Conservation (phyloP, 345 rosid species). For the Brassica nigra region DNA sequence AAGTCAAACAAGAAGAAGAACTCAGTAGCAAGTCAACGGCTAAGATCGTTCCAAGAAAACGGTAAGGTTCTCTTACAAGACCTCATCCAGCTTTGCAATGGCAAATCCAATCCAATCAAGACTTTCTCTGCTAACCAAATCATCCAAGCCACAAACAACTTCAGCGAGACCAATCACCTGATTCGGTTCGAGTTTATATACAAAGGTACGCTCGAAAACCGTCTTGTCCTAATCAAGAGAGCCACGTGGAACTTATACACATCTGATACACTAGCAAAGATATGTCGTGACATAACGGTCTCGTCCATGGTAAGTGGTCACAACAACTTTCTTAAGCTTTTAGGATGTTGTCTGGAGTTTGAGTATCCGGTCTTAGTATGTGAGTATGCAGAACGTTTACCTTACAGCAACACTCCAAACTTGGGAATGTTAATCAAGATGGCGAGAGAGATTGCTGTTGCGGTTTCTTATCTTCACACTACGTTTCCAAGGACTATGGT, state of each 20-base stretch:
- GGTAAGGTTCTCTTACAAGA: conserved; percentile 31
- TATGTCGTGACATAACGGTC: conserved; percentile 32
- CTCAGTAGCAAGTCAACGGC: conserved; percentile 28
- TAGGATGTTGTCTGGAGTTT: conserved; percentile 38
- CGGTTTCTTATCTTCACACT: conserved; percentile 36
- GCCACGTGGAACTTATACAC: conserved; percentile 8
- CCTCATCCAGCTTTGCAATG: conserved; percentile 36
- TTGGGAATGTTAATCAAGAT: conserved; percentile 13
- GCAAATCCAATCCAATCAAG: conserved; percentile 34
- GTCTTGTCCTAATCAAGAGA: conserved; percentile 37
- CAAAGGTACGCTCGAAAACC: conserved; percentile 32
- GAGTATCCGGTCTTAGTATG: conserved; percentile 36
- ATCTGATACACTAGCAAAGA: conserved; percentile 29
- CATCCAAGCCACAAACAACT: conserved; percentile 30
- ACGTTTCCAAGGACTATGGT: conserved; percentile 31
- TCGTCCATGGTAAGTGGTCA: conserved; percentile 41
- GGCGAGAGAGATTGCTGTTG: conserved; percentile 32
- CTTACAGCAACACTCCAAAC: not conserved
- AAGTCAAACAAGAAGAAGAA: conserved; percentile 24
- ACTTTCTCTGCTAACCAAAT: conserved; percentile 26
- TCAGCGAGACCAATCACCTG: conserved; percentile 21
- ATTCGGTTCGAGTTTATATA: conserved; percentile 32
- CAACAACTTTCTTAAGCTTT: conserved; percentile 31
- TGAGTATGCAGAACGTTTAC: conserved; percentile 39
- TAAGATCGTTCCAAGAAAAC: conserved; percentile 17